Evolutionary conservation across 2,329 filamentous ascomycete genomes (phyloP).

Genomic region (Aspergillus brunneoviolaceus): DNA sequence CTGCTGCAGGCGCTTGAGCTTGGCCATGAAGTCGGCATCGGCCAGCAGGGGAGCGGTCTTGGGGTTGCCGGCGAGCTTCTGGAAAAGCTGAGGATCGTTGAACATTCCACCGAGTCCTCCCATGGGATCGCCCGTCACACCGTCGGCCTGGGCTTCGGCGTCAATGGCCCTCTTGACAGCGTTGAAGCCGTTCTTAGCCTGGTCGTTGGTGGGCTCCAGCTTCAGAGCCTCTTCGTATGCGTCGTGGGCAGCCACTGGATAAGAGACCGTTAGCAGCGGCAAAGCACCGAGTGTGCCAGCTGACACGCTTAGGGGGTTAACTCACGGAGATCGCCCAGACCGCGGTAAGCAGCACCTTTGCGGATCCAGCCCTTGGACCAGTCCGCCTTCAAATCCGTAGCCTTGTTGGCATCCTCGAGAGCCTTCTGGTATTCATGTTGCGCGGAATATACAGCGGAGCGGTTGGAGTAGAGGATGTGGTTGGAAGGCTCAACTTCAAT

Average conservation of each 20-base stretch:
- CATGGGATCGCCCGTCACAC: constrained; percentile 62
- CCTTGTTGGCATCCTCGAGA: constrained; percentile 87
- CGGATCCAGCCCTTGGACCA: constrained; percentile 97
- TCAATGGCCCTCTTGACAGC: constrained; percentile 87
- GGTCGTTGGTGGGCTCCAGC: constrained; percentile 85
- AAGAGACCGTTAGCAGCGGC: constrained; percentile 15
- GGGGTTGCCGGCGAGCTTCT: constrained; percentile 90
- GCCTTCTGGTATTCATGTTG: constrained; percentile 85
- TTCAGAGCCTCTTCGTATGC: constrained; percentile 95
- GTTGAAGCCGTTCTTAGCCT: constrained; percentile 83
- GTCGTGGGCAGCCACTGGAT: constrained; percentile 72
- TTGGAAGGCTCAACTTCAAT: constrained; percentile 85
- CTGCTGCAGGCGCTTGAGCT: constrained; percentile 75
- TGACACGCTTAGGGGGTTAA: constrained; percentile 9
- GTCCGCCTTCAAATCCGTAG: constrained; percentile 90
- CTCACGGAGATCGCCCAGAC: constrained; percentile 73
- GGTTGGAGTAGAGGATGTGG: constrained; percentile 97
- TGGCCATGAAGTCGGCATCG: constrained; percentile 85
- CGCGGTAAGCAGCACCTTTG: constrained; percentile 88
- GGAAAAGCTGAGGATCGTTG: constrained; percentile 82
- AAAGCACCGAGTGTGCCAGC: background rate
- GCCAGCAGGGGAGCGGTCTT: constrained; percentile 82
- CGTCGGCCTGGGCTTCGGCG: constrained; percentile 65
- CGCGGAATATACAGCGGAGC: constrained; percentile 83
- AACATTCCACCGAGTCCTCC: constrained; percentile 89